A percentile compares a stretch with the other conserved stretches of the same genome.
These are phyloP conservation scores for Geotrichum aggregatum DNA, from an alignment of 1,139 yeast genomes.

Conservation along the genomic window DNA sequence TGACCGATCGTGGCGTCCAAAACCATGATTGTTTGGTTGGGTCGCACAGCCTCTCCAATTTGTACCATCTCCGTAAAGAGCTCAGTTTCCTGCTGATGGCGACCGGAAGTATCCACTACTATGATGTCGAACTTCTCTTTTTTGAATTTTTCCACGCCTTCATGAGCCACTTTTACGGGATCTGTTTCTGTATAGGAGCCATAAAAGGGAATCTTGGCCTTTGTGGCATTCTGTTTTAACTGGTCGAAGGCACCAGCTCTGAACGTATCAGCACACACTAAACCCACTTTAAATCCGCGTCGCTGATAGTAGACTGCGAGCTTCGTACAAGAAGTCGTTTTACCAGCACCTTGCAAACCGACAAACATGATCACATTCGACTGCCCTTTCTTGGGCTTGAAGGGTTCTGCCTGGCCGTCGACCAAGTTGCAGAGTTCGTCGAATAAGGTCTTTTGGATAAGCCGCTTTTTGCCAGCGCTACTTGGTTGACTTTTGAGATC, in stretches of 20 bases:
- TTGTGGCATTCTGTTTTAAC: slow-evolving; percentile 92
- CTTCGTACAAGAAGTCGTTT: slow-evolving; percentile 95
- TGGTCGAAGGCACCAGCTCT: slow-evolving; percentile 99
- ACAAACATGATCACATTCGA: slow-evolving; percentile 88
- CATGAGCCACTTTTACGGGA: slow-evolving; percentile 86
- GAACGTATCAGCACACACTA: slow-evolving; percentile 98
- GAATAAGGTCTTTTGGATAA: slow-evolving; percentile 86
- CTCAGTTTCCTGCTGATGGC: slow-evolving; percentile 93
- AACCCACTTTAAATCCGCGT: slow-evolving; percentile 89
- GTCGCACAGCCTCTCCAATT: slow-evolving; percentile 77
- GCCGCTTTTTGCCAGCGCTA: slow-evolving; percentile 59
- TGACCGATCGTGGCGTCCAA: slow-evolving; percentile 97
- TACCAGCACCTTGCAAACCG: slow-evolving; percentile 98
- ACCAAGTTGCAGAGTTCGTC: slow-evolving; percentile 87
- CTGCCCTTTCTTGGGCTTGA: slow-evolving; percentile 78
- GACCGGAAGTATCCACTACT: slow-evolving; percentile 95
- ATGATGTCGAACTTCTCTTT: slow-evolving; percentile 89
- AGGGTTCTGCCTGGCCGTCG: slow-evolving; percentile 58
- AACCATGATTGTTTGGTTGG: slow-evolving; percentile 95
- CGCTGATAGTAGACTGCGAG: slow-evolving; percentile 91
- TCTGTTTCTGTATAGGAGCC: slow-evolving; percentile 95
- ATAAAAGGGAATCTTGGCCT: slow-evolving; percentile 88
- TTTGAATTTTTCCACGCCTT: slow-evolving; percentile 88
- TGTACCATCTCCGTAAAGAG: slow-evolving; percentile 93
- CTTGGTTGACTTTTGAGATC: slow-evolving; percentile 51